Evolutionary conservation across 192 early-diverging fungal species (phyloP), one percentile per base, ranked within the genome.

Genomic region (Rhizoclosmatium sp.): DNA sequence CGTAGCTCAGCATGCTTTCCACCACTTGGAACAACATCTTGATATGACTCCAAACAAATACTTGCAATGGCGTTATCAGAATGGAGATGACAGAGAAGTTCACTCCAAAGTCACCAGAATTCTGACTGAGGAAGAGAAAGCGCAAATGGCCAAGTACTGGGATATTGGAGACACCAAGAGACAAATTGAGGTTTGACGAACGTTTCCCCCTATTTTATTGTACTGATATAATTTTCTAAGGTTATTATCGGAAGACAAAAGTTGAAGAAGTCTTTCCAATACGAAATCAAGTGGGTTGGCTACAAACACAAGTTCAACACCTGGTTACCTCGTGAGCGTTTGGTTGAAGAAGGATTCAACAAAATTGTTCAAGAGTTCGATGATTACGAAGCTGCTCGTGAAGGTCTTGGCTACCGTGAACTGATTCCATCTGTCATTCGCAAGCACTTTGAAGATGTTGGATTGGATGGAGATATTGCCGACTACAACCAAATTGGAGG

Each of bases 1-100:
- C 79, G 92, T 95, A 59, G 93, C 93, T 51, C 93, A 95, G 83
- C 94, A 95, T 85, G 92, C 93, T 65, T 94, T 95, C 92, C 93
- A 94, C 83, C 93, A 95, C 83, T 86, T 95, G 78, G 92, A 95
- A 79, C 89, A 92, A 78, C 93, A 95, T 80, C 84, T 93, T 82
- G 93, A 93, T 76, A 81, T 82, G 71, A 93, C 91, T 54, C 89
- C 92, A 69, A 92, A 92, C 83, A 85, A 92, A 78, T 93, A 94
- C 83, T 91, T 94, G 79, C 92, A 91, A 83, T 94, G 93, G 93
- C 91, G 93, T 83, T 94, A 93, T 85, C 85, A 85, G 76, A 87
- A 82, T 65, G 93, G 93, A 78, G 90, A 93, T 81, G 94, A 95
- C 84, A 87, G 90, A 76, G 94, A 95, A 86, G 88, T 90, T 59